These are phyloP conservation scores for Fusarium succisae DNA, from an alignment of 2,329 filamentous ascomycete species.

Conservation along the genomic window DNA sequence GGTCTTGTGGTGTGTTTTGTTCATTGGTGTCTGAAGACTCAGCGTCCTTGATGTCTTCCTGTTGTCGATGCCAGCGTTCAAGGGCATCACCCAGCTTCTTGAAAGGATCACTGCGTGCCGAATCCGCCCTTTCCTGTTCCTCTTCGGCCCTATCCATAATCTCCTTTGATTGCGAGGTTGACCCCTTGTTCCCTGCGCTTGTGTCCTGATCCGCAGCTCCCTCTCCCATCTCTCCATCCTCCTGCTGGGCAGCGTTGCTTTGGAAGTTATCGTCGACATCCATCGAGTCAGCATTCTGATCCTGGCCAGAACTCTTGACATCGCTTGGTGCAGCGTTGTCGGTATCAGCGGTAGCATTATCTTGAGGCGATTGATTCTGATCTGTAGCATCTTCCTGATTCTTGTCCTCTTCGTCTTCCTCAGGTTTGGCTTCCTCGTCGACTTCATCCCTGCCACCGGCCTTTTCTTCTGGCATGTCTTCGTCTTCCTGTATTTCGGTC, in stretches of 20 bases:
- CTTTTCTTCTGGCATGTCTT: slow-evolving; percentile 61
- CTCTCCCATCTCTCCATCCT: slow-evolving; percentile 73
- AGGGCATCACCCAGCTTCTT: slow-evolving; percentile 94
- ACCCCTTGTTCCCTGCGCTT: slow-evolving; percentile 70
- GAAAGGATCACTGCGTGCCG: slow-evolving; percentile 74
- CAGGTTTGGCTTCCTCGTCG: slow-evolving; percentile 54
- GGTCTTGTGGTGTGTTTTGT: slow-evolving; percentile 56
- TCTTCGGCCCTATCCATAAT: slow-evolving; percentile 58
- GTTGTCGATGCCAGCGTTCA: slow-evolving; percentile 91
- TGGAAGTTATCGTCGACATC: slow-evolving; percentile 70
- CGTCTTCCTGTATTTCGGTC: slow-evolving; percentile 67
- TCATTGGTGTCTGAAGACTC: slow-evolving; percentile 53
- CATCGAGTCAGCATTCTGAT: slow-evolving; percentile 70
- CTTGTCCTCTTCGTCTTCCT: slow-evolving; percentile 64
- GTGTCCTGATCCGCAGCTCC: slow-evolving; percentile 71
- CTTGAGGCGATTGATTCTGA: slow-evolving; percentile 49
- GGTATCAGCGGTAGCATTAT: slow-evolving; percentile 62
- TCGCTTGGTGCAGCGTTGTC: slow-evolving; percentile 73
- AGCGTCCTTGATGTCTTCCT: slow-evolving; percentile 78
- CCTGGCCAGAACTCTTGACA: slow-evolving; percentile 70
- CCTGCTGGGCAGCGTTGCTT: slow-evolving; percentile 69
- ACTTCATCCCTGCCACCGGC: slow-evolving; percentile 53
- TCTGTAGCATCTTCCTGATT: slow-evolving; percentile 62
- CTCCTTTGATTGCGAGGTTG: slow-evolving; percentile 59
- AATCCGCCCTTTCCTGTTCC: slow-evolving; percentile 53